Percentiles rank a stretch among this genome's conserved stretches.
Evolutionary conservation across 352 stramenopile species (phyloP).

Genomic region (Phytophthora hybrid): DNA sequence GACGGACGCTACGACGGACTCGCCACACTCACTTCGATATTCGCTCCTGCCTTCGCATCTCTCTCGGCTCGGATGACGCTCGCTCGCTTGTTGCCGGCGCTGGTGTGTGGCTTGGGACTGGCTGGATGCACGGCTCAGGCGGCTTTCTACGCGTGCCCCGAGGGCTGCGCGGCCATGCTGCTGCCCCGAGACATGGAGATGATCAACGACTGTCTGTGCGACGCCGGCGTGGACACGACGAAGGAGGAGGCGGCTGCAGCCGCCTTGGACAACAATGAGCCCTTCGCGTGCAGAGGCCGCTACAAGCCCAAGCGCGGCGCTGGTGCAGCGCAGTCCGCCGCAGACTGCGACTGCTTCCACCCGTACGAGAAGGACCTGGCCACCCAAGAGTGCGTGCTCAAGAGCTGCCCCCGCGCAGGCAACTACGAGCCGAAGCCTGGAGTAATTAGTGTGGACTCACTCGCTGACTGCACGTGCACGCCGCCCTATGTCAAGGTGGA

Average conservation of each 20-base stretch:
- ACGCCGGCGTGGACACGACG: slow-evolving; percentile 49
- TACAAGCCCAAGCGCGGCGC: slow-evolving; percentile 60
- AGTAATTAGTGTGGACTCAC: slow-evolving; percentile 49
- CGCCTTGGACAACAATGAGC: slow-evolving; percentile 33
- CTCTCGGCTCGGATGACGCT: slow-evolving; percentile 29
- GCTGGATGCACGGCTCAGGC: slow-evolving; percentile 24
- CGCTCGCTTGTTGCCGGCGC: slow-evolving; percentile 18
- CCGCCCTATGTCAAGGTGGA: slow-evolving; percentile 74
- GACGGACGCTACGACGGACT: not conserved
- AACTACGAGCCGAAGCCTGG: slow-evolving; percentile 75
- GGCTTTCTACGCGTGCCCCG: slow-evolving; percentile 69
- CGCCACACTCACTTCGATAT: not conserved
- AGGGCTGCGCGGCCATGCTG: slow-evolving; percentile 75
- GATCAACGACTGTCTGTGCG: slow-evolving; percentile 76
- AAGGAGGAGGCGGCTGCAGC: slow-evolving; percentile 38
- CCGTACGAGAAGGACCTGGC: slow-evolving; percentile 78
- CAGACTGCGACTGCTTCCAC: slow-evolving; percentile 76
- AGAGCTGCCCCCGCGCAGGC: slow-evolving; percentile 69
- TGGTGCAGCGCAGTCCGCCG: slow-evolving; percentile 48
- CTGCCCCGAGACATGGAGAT: slow-evolving; percentile 87
- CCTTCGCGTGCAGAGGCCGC: slow-evolving; percentile 64
- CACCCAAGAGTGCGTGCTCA: slow-evolving; percentile 62
- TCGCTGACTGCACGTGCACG: slow-evolving; percentile 80
- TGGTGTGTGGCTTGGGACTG: slow-evolving; percentile 21
- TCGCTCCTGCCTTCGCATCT: slow-evolving; percentile 26